Percentiles rank a stretch among this genome's conserved stretches.
These are phyloP conservation scores for Fusarium dlaminii DNA, from an alignment of 2,329 filamentous ascomycete species.

Conservation along the genomic window DNA sequence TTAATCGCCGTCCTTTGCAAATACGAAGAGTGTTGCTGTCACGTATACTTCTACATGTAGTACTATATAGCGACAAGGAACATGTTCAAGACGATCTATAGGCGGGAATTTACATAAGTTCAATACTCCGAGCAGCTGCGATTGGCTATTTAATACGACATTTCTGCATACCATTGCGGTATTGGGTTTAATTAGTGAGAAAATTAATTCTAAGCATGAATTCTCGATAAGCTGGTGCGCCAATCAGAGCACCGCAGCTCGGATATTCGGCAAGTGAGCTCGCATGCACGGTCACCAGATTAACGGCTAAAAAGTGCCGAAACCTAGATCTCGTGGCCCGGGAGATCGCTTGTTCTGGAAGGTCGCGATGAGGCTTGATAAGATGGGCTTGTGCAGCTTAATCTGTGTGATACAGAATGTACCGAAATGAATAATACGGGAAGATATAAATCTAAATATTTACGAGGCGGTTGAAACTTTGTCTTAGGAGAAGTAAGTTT, in stretches of 20 bases:
- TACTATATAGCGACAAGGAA: too few relatives aligned
- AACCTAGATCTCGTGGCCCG: not conserved
- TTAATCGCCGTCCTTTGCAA: too few relatives aligned
- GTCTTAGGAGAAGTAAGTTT: accelerated
- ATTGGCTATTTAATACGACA: not conserved
- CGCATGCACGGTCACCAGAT: not conserved
- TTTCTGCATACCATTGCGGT: not conserved
- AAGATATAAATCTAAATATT: accelerated
- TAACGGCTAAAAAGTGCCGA: constrained; percentile 13
- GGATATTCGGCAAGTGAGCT: not conserved
- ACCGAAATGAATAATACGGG: too few relatives aligned
- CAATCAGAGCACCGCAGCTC: not conserved
- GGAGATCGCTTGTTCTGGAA: not conserved
- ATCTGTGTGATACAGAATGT: accelerated
- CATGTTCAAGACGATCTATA: not conserved
- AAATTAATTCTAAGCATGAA: not conserved
- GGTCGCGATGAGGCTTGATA: not conserved
- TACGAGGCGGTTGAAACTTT: accelerated
- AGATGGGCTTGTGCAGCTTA: not conserved
- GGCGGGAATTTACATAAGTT: not conserved
- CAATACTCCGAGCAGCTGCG: accelerated
- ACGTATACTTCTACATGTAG: too few relatives aligned
- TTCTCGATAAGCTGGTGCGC: not conserved
- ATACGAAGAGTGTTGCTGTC: too few relatives aligned
- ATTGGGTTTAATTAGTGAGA: not conserved